Evolutionary conservation across 2,329 filamentous ascomycete genomes (phyloP).

Genomic region (Dactylonectria macrodidyma): DNA sequence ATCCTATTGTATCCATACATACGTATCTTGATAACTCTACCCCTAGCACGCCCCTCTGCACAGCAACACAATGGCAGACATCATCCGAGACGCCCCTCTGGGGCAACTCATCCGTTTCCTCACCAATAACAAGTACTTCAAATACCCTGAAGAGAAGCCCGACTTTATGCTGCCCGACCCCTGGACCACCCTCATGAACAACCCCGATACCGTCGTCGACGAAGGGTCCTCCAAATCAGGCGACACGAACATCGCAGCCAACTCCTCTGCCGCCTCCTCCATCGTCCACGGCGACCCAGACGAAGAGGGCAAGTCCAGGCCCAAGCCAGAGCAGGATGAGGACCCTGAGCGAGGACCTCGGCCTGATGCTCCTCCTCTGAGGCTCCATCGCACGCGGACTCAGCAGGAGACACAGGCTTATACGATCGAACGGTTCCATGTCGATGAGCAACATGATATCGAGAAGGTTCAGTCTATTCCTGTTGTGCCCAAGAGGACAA

Average conservation of each 20-base stretch:
- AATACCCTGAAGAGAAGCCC: slow-evolving; percentile 72
- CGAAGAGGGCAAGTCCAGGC: slow-evolving; percentile 19
- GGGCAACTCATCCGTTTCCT: slow-evolving; percentile 71
- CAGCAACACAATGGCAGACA: no score
- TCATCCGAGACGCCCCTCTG: no score
- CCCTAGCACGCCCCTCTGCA: no score
- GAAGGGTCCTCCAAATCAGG: slow-evolving; percentile 26
- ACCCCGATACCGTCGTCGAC: slow-evolving; percentile 42
- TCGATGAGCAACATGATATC: slow-evolving; percentile 53
- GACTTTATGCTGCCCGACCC: slow-evolving; percentile 66
- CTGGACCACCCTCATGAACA: slow-evolving; percentile 55
- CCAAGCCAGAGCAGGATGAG: slow-evolving; percentile 18
- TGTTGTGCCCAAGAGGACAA: slow-evolving; percentile 63
- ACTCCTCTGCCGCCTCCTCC: slow-evolving; percentile 45
- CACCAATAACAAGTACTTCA: slow-evolving; percentile 66
- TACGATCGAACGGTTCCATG: slow-evolving; percentile 38
- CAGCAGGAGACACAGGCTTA: slow-evolving; percentile 42
- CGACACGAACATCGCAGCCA: slow-evolving; percentile 32
- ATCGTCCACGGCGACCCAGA: slow-evolving; percentile 41
- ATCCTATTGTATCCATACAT: no score
- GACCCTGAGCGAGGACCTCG: no score
- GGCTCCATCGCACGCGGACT: slow-evolving; percentile 45
- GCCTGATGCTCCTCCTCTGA: slow-evolving; percentile 30
- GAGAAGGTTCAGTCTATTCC: slow-evolving; percentile 64
- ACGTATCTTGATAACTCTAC: no score